Conservation (phyloP, 495 filamentous ascomycete species). For the Penicillium dipodomyicola region DNA sequence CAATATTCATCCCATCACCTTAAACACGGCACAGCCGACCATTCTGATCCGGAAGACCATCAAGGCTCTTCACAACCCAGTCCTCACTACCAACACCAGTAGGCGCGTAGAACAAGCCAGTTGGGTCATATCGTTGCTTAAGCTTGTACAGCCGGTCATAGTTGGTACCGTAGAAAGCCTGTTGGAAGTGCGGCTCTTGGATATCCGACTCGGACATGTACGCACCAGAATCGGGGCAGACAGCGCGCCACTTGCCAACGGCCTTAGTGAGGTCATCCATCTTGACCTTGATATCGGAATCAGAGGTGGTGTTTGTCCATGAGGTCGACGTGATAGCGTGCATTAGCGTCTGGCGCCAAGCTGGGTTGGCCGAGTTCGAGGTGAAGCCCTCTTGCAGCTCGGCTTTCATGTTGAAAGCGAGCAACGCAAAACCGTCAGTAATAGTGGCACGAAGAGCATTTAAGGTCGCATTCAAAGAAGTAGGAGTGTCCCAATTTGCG, state of each 20-base stretch:
- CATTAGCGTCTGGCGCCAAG: constrained; percentile 53
- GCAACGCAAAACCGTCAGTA: constrained; percentile 40
- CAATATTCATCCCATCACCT: not conserved
- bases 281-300: constrained; percentile 19
- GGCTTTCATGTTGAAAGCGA: constrained; percentile 51
- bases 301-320: constrained; percentile 22
- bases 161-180: constrained; percentile 59
- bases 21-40: constrained; percentile 35
- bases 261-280: constrained; percentile 35
- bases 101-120: constrained; percentile 52
- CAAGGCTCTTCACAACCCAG: constrained; percentile 39
- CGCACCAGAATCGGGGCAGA: constrained; percentile 35
- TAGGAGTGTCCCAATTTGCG: constrained; percentile 39
- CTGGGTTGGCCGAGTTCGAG: constrained; percentile 51
- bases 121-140: constrained; percentile 56
- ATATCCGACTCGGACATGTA: constrained; percentile 49
- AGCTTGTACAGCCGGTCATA: constrained; percentile 50
- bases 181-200: constrained; percentile 61
- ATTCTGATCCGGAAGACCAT: constrained; percentile 37
- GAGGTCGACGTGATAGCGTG: constrained; percentile 47
- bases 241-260: constrained; percentile 51
- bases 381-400: constrained; percentile 27
- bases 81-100: constrained; percentile 55
- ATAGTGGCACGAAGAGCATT: constrained; percentile 45
- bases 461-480: constrained; percentile 43